These are phyloP conservation scores for Sporothrix luriei DNA, from an alignment of 2,329 filamentous ascomycete species.

Conservation along the genomic window DNA sequence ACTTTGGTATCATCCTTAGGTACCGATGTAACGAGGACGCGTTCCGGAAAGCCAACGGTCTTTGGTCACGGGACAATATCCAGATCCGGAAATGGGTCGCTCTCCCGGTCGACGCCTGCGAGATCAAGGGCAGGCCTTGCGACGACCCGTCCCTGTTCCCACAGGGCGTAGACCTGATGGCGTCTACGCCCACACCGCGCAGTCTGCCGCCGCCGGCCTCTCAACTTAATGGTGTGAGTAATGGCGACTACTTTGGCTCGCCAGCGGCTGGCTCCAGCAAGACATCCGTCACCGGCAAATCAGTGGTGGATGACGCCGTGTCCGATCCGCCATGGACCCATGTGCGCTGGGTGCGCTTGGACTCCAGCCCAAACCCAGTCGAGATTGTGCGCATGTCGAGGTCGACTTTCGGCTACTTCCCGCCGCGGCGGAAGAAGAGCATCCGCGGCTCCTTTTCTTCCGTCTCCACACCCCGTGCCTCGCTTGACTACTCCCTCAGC, in stretches of 20 bases:
- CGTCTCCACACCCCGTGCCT: constrained; percentile 67
- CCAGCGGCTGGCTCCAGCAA: constrained; percentile 34
- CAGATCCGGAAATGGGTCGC: constrained; percentile 80
- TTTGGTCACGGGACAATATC: constrained; percentile 93
- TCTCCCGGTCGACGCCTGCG: constrained; percentile 86
- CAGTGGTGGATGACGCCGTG: constrained; percentile 39
- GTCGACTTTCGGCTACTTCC: constrained; percentile 84
- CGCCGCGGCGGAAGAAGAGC: constrained; percentile 86
- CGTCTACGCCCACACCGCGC: constrained; percentile 48
- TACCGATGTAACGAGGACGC: constrained; percentile 84
- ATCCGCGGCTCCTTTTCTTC: constrained; percentile 62
- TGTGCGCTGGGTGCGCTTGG: constrained; percentile 84
- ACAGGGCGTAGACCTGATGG: constrained; percentile 55
- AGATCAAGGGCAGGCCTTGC: constrained; percentile 73
- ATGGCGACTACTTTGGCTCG: constrained; percentile 27
- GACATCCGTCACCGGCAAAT: constrained; percentile 28
- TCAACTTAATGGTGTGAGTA: neutral
- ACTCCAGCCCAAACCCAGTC: constrained; percentile 67
- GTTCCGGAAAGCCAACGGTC: constrained; percentile 83
- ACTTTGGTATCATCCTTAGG: constrained; percentile 86
- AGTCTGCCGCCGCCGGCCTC: neutral
- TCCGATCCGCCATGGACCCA: constrained; percentile 75
- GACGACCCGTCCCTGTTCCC: constrained; percentile 53
- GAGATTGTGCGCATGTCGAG: constrained; percentile 85
- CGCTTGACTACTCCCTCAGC: constrained; percentile 61